Base-by-base conservation (phyloP, 768 basidiomycete species). In the Phanerochaete sordida region DNA sequence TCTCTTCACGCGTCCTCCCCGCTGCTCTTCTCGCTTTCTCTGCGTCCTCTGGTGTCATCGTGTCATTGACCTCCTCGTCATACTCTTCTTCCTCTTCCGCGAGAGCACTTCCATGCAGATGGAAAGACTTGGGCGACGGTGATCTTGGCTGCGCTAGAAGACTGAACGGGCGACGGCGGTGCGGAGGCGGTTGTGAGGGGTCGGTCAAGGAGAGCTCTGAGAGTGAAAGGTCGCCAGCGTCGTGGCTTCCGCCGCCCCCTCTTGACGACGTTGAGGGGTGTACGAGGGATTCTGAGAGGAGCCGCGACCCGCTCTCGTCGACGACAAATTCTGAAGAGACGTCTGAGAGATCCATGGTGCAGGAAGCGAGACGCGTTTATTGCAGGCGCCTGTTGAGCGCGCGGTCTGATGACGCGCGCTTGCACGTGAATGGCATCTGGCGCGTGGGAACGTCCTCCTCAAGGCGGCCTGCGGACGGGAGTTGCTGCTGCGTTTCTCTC, bases 1-100 rank as follows among this genome's bases (percentile, higher is more conserved):
- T 90, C 59, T 91, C 91, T 67, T 92, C 88, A 47, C 85, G 77
- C 51, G 76, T 66, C 61, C 73, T 77, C 37, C 73, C 70, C 2
- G 69, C 70, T 2, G 68, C 59, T 16, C 65, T 70, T 46, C 49
- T 64, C 24, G 69, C 67, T 63, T 64, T 62, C 66, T 64, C 62
- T 24, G 61, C 49, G 33, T 70, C 69, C 44, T 70, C 69, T 54
- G 66, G 64, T 8, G 62, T 70, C 61, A 71, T 66, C 11, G 70
- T 70, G 56, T 62, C 64, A 46, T 73, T 70, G 13, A 66, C 27
- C 9, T 33, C 66, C 23, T 58, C 66, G 8, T 58, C 62, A 5
- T 62, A 66, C 21, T 56, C 66, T 7, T 61, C 60, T 1, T 24
- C 30, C 15, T 64, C 65, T 26, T 66, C 66, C 9, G 56, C 63